Evolutionary conservation across 352 stramenopile genomes (phyloP), one percentile per base, ranked within the genome.

Genomic region (Globisporangium cylindrosporum): DNA sequence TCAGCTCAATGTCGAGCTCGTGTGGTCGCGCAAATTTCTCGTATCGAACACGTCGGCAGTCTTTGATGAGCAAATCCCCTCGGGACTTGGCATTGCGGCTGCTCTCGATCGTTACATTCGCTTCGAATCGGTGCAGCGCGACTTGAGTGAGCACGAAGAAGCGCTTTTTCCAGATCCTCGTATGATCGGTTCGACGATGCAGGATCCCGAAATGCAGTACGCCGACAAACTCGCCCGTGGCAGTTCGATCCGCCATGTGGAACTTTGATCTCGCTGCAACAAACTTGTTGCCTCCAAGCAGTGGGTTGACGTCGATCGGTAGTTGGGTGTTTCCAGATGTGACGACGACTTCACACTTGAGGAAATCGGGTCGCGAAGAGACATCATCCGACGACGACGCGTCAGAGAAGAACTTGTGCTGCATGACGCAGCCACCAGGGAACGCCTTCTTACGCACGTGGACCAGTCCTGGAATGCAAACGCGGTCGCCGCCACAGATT

Each of bases 81-180:
- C 72, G 68, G 1, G 74, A 56, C 32, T 76, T 78, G 64, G 63
- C 62, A 1, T 46, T 63, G 15, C 58, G 54, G 20, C 74, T 64
- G 14, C 38, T 77, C 6, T 64, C 57, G 3, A 80, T 49, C 22
- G 68, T 77, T 36, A 79, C 69, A 18, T 62, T 41, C 1, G 62
- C 41, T 12, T 75, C 73, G 51, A 82, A 82, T 6, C 76, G 71
- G 58, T 82, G 76, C 43, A 82, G 67, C 18, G 76, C 73, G 43
- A 79, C 71, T 41, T 82, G 76, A 3, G 76, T 82, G 41, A 82
- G 73, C 65, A 82, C 76, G 53, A 80, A 82, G 27, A 80, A 82
- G 25, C 76, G 71, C 58, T 76, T 79, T 56, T 75, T 77, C 76
- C 76, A 82, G 18, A 79, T 67, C 56, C 76, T 73, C 7, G 67